A percentile compares a stretch with the other conserved stretches of the same genome.
Evolutionary conservation across 371 early-diverging fungal genomes (phyloP).

Genomic region (Mycotypha africana): DNA sequence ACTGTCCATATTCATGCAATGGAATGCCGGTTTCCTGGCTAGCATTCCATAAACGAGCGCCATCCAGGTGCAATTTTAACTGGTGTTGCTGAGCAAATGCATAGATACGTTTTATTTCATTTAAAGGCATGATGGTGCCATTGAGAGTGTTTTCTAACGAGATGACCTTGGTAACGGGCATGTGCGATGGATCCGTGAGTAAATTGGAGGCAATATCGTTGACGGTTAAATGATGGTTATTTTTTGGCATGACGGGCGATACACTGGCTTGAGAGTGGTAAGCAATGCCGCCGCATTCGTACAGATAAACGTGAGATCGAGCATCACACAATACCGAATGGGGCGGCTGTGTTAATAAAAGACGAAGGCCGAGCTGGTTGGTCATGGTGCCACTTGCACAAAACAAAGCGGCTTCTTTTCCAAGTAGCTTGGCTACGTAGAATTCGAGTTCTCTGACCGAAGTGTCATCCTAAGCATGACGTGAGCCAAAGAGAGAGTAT

Average conservation of each 20-base stretch:
- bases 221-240: conserved; percentile 58
- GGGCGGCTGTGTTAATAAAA: conserved; percentile 71
- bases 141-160: conserved; percentile 86
- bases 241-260: conserved; percentile 57
- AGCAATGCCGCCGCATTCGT: conserved; percentile 80
- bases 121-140: conserved; percentile 73
- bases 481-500: neutral
- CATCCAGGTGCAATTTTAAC: conserved; percentile 77
- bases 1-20: conserved; percentile 60
- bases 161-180: conserved; percentile 47
- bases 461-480: conserved; percentile 45
- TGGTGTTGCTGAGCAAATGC: conserved; percentile 41
- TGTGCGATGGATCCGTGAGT: conserved; percentile 13
- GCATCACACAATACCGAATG: conserved; percentile 72
- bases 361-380: conserved; percentile 83
- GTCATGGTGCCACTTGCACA: conserved; percentile 79
- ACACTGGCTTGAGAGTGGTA: conserved; percentile 72
- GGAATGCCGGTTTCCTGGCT: conserved; percentile 59
- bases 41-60: conserved; percentile 90
- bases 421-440: conserved; percentile 61
- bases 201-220: conserved; percentile 46
- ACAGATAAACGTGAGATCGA: conserved; percentile 72
- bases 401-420: conserved; percentile 77
- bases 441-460: conserved; percentile 62
- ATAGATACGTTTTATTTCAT: conserved; percentile 63